Base-by-base conservation (phyloP, 306 rosid genomes). In the Cicer cuneatum region DNA sequence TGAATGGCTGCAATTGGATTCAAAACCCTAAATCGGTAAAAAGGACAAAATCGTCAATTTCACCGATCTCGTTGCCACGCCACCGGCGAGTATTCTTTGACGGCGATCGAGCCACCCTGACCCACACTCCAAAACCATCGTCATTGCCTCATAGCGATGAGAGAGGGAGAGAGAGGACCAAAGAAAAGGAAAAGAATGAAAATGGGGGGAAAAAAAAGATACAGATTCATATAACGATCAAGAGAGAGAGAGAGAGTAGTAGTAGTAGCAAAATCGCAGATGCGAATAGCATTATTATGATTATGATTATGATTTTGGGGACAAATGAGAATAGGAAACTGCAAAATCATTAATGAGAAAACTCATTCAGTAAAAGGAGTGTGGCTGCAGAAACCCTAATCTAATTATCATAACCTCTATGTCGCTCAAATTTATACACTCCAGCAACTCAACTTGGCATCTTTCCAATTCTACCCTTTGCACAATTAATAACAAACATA, bases 51-150 rank as follows among this genome's bases (percentile, higher is more conserved):
- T 1, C 1, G 63, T 60, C 81, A 60, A 48, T 78, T 69, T 53
- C 21, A 39, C 79, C 62, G 73, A 66, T 18, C 9, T 12, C 21
- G 71, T 80, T 68, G 66, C 87, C 85, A 35, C 74, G 87, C 87
- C 89, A 78, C 52, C 60, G 47, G 74, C 38, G 43, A 56, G 42
- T 19, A 29, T 59, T 7, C 58, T n/a, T 61, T 51, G 6, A 41
- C 75, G 59, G 8, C 48, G 21, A 60, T 54, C 42, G 37, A 64
- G 11, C 14, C 18, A 65, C 42, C 52, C 18, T 4, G 12, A 65
- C 66, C 77, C 89, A 83, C 85, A 81, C 87, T 86, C 89, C 82
- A 47, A 72, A 74, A 74, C 75, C 59, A 71, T 83, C 87, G 39
- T 83, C 85, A 86, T 41, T 6, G 85, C 85, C 87, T 63, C 74